Percentiles rank a stretch among this genome's conserved stretches.
Conservation (phyloP, 2,329 filamentous ascomycete species). For the Setomelanomma holmii region DNA sequence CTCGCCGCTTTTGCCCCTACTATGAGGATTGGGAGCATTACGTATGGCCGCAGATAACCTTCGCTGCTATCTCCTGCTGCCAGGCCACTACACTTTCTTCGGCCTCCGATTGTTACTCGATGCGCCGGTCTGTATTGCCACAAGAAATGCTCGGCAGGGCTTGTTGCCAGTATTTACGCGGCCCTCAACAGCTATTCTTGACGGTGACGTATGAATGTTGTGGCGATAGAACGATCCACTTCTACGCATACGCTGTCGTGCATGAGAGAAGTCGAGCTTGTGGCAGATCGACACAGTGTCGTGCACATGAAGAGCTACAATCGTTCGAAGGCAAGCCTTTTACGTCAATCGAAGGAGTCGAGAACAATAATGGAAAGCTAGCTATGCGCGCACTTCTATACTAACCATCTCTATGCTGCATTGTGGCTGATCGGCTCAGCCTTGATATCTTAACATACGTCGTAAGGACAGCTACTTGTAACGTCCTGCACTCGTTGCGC, state of each 20-base stretch:
- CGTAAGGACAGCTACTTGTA: no score
- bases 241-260: conserved; percentile 7
- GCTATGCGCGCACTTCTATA: not conserved
- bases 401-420: not conserved
- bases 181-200: not conserved
- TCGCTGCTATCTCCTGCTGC: not conserved
- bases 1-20: conserved; percentile 19
- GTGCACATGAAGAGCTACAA: not conserved
- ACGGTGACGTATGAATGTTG: conserved; percentile 23
- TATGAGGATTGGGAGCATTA: conserved; percentile 24
- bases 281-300: conserved; percentile 23
- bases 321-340: conserved; percentile 16
- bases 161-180: not conserved
- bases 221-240: conserved; percentile 19
- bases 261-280: conserved; percentile 20
- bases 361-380: conserved; percentile 14
- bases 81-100: conserved; percentile 3
- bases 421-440: not conserved
- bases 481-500: not conserved
- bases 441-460: not conserved
- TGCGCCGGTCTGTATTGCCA: conserved; percentile 11
- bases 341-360: conserved; percentile 32
- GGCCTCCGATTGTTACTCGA: conserved; percentile 11
- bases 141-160: conserved; percentile 15
- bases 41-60: conserved; percentile 31